Conservation (phyloP, 768 basidiomycete genomes). For the Pleurotus giganteus region DNA sequence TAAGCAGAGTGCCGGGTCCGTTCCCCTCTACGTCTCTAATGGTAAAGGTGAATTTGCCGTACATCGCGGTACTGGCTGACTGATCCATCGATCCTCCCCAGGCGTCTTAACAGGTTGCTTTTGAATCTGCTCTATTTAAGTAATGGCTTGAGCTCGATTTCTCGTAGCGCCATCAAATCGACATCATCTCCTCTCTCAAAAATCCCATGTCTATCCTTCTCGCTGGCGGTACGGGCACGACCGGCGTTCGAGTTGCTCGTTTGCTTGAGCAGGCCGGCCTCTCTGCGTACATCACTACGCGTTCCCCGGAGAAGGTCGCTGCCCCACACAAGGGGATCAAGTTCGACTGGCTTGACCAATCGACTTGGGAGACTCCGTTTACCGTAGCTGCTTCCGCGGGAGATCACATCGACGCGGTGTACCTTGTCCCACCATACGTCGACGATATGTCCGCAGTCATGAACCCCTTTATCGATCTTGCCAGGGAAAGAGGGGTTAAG, state of each 20-base stretch:
- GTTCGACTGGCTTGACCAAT: constrained; percentile 35
- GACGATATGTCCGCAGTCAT: constrained; percentile 18
- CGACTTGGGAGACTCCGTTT: constrained; percentile 31
- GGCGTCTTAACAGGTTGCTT: no score
- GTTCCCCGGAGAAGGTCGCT: constrained; percentile 22
- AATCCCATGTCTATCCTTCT: constrained; percentile 36
- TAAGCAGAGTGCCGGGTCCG: no score
- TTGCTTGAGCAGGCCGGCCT: constrained; percentile 23
- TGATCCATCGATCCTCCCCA: no score
- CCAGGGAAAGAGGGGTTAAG: constrained; percentile 28
- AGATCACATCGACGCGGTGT: constrained; percentile 26
- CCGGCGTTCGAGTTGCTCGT: constrained; percentile 23
- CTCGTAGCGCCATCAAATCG: no score
- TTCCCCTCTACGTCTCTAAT: no score
- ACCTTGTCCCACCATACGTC: constrained; percentile 26
- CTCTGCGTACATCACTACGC: constrained; percentile 27
- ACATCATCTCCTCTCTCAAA: neutral
- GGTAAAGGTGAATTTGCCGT: no score
- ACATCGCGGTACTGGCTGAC: no score
- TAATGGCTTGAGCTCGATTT: no score
- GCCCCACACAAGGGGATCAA: constrained; percentile 24
- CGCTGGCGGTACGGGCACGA: constrained; percentile 35
- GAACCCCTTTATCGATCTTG: constrained; percentile 31
- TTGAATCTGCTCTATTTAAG: no score
- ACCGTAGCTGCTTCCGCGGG: constrained; percentile 16